Evolutionary conservation across 2,329 filamentous ascomycete genomes (phyloP), one percentile per base, ranked within the genome.

Genomic region (Ophiostoma perfectum): DNA sequence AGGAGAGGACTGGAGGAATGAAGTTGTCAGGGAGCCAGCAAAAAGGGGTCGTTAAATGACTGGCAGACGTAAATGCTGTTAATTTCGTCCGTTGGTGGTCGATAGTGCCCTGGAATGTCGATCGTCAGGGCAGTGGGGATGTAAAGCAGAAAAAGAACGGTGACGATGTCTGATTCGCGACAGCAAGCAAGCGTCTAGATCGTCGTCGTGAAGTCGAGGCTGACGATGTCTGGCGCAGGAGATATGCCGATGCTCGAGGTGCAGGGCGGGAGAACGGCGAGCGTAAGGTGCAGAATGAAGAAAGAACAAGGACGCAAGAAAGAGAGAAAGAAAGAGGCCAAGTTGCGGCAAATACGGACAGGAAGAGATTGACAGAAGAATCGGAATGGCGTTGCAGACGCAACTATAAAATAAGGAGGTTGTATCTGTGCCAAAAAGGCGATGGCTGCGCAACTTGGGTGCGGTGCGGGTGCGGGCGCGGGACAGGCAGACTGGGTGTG

Each of bases 351-450:
- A 36, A 38, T 16, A 5, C 27, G 7, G 16, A 38, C 5, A 5
- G 55, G 27, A 60, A 60, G 55, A 60, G 38, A 60, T 60, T 5
- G 55, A 36, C 49, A 55, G 27, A 58, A 16, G 44, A 66, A 63
- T 18, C n/a, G 41, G 18, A 45, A 66, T 6, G 42, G 47, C 27
- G 36, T 55, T 55, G 58, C 36, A n/a, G 36, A 41, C 58, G 63
- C 58, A 47, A 38, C 36, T 42, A 38, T 62, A 67, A 69, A 69
- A 67, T 67, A 41, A 69, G 68, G 68, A 69, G 68, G 68, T 67
- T 69, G 68, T 65, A 66, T 47, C 58, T 39, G 39, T 27, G 27
- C 27, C 27, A 27, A 44, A 67, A 69, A 67, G 55, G 52, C 65
- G 62, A 69, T 69, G 68, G 68, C 68, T 69, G 62, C 60, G 47